Conservation (phyloP, 1,284 basidiomycete genomes). For the Moesziomyces sp. region DNA sequence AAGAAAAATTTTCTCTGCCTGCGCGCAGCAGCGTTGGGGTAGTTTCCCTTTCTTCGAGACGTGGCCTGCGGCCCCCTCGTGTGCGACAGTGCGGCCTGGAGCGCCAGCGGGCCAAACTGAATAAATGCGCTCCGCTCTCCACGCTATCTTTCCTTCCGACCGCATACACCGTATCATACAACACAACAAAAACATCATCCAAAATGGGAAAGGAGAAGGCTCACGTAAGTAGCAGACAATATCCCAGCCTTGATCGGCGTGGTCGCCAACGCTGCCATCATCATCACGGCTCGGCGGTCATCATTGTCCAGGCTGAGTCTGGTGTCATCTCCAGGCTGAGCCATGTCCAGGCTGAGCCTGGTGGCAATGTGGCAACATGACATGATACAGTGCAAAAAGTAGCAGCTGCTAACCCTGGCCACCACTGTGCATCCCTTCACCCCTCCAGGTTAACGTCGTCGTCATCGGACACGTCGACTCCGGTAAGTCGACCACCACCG, state of each 20-base stretch:
- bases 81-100: background rate
- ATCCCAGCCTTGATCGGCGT: background rate
- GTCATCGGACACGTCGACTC: conserved; percentile 68
- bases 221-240: conserved; percentile 49
- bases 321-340: no score
- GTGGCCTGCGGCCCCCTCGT: background rate
- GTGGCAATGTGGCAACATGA: no score
- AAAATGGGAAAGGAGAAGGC: conserved; percentile 63
- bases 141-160: conserved; percentile 36
- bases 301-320: background rate
- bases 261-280: conserved; percentile 2
- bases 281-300: background rate
- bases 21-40: conserved; percentile 14
- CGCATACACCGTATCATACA: conserved; percentile 51
- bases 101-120: conserved; percentile 18
- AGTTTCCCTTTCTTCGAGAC: conserved; percentile 10
- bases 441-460: conserved; percentile 67
- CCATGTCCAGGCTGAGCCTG: background rate
- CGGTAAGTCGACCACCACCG: conserved; percentile 98
- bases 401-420: conserved; percentile 13
- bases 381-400: no score
- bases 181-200: conserved; percentile 39
- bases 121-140: conserved; percentile 30
- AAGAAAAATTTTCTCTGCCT: conserved; percentile 48
- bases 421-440: background rate